Evolutionary conservation across 768 basidiomycete genomes (phyloP), one percentile per base, ranked within the genome.

Genomic region (Serendipita sp.): DNA sequence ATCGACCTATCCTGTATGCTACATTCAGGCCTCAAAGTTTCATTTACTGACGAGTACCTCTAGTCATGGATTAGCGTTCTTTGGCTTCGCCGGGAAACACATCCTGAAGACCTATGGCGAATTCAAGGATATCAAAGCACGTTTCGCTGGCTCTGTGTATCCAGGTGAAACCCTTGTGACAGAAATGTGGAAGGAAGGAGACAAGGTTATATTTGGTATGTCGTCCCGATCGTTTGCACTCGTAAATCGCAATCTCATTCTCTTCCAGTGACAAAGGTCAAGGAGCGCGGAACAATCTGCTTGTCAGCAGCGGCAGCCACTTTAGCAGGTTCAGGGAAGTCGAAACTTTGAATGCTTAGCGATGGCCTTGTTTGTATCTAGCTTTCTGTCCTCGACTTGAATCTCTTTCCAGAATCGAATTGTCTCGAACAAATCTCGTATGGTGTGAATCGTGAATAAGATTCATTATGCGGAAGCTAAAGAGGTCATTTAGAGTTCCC

Each of bases 161-260:
- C 96, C 95, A 1, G 95, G 94, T 0, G 93, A 98, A 74, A 98
- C 95, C 1, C 79, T 98, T 61, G 77, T 92, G 14, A 99, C 95
- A 0, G 84, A 90, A 71, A 97, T 98, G 95, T 99, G 96, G 96
- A 96, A 93, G 72, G 92, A 96, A 68, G 89, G 86, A 2, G 73
- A 79, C 65, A 96, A 84, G 74, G 85, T 98, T 62, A 83, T 97
- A 58, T 99, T 99, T 72, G 76, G 92, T 96, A 68, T 71, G 90
- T 80, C 0, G 3, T n/a, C 13, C 13, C 0, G 30, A 22, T 17
- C 16, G 14, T 26, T 7, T 1, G 16, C 34, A 42, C 26, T 43
- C 9, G n/a, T 43, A 28, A 34, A 61, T 31, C 63, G 17, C 22
- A 24, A 30, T 62, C 17, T 42, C 24, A 33, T 51, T 20, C 51